These are phyloP conservation scores for Pythium insidiosum DNA, from an alignment of 352 stramenopile genomes.

Conservation along the genomic window DNA sequence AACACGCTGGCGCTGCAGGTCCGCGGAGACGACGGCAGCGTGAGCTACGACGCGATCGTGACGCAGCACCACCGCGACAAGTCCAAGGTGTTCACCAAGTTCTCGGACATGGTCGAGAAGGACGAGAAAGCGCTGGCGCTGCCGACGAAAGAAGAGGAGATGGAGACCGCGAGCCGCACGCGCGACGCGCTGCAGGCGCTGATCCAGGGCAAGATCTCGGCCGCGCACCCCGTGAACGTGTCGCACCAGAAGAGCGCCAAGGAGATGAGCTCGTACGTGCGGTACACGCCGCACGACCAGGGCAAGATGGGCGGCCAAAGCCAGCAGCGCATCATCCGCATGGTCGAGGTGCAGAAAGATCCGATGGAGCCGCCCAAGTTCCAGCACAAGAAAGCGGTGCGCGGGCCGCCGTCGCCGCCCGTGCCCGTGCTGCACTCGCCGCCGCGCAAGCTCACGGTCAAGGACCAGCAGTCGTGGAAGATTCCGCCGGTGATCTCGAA, in stretches of 20 bases:
- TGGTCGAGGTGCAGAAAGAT: constrained; percentile 98
- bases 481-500: constrained; percentile 99
- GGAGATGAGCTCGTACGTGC: constrained; percentile 75
- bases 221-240: constrained; percentile 64
- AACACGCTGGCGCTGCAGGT: constrained; percentile 90
- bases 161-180: constrained; percentile 60
- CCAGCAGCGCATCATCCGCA: constrained; percentile 96
- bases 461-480: constrained; percentile 97
- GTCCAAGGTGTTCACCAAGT: constrained; percentile 91
- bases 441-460: constrained; percentile 87
- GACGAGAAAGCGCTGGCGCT: constrained; percentile 58
- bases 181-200: constrained; percentile 86
- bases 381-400: constrained; percentile 97
- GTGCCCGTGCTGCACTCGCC: constrained; percentile 92
- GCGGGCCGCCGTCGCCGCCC: constrained; percentile 79
- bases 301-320: constrained; percentile 38
- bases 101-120: constrained; percentile 91
- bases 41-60: constrained; percentile 95
- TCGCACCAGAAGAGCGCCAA: constrained; percentile 88
- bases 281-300: constrained; percentile 81
- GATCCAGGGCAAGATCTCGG: constrained; percentile 88
- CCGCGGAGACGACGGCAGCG: constrained; percentile 82
- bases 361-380: constrained; percentile 99
- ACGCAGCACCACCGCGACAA: constrained; percentile 94
- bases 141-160: constrained; percentile 51